Conservation (phyloP, 202 grass and related monocot genomes). For the Musa balbisiana region DNA sequence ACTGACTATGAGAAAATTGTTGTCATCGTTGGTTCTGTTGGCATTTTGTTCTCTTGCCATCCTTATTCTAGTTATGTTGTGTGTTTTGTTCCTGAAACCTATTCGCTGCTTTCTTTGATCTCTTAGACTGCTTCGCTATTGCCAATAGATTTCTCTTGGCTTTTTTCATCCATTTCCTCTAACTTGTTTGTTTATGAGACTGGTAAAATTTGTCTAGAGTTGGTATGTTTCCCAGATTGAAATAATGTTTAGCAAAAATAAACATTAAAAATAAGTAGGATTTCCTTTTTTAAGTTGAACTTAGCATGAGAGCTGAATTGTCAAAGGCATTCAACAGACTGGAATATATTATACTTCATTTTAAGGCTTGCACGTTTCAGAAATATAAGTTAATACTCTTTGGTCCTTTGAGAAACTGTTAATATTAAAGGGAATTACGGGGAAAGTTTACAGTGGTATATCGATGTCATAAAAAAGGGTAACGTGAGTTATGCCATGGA, state of each 20-base stretch:
- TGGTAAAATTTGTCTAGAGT: neutral
- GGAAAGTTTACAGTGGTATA: too few relatives aligned
- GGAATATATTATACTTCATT: too few relatives aligned
- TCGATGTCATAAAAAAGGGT: too few relatives aligned
- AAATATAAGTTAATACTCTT: too few relatives aligned
- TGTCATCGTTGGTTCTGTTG: neutral
- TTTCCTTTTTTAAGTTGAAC: neutral
- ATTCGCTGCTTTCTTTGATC: too few relatives aligned
- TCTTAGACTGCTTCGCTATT: too few relatives aligned
- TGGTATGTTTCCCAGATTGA: neutral
- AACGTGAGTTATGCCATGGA: neutral
- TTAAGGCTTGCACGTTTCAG: too few relatives aligned
- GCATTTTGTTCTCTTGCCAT: neutral
- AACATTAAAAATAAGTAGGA: neutral
- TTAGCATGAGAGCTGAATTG: neutral
- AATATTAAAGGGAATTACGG: too few relatives aligned
- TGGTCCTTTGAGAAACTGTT: too few relatives aligned
- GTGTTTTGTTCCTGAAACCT: too few relatives aligned
- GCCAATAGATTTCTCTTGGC: neutral
- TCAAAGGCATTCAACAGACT: too few relatives aligned
- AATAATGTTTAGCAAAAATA: neutral
- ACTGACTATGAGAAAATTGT: neutral
- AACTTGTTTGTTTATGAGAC: neutral
- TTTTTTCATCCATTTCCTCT: neutral
- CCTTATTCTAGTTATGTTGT: too few relatives aligned